These are phyloP conservation scores for Xylaria hypoxylon DNA, from an alignment of 2,329 filamentous ascomycete genomes.

Conservation along the genomic window DNA sequence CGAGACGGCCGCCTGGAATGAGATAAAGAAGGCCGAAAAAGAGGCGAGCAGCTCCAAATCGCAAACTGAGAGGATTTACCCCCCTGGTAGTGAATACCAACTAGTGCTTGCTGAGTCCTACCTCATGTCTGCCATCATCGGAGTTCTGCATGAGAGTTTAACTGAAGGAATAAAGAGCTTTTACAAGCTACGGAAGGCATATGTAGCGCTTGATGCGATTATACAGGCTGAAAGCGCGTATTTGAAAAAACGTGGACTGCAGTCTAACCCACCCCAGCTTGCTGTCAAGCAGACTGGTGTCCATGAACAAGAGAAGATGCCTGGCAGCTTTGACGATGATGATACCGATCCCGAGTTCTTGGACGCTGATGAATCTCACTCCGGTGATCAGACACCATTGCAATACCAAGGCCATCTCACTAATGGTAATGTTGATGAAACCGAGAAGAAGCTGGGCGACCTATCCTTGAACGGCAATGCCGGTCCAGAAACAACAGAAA, in stretches of 20 bases:
- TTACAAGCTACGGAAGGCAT: slow-evolving; percentile 92
- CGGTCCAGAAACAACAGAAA: slow-evolving; percentile 14
- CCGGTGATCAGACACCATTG: slow-evolving; percentile 58
- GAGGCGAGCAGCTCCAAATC: slow-evolving; percentile 55
- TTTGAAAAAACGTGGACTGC: slow-evolving; percentile 53
- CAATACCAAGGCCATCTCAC: slow-evolving; percentile 60
- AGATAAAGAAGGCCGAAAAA: slow-evolving; percentile 80
- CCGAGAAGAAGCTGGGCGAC: slow-evolving; percentile 46
- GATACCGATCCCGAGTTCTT: slow-evolving; percentile 62
- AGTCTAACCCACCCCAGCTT: slow-evolving; percentile 41
- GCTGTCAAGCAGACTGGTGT: slow-evolving; percentile 30
- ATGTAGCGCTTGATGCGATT: slow-evolving; percentile 82
- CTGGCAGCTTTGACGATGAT: slow-evolving; percentile 44
- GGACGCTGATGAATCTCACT: slow-evolving; percentile 64
- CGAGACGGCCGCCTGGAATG: slow-evolving; percentile 79
- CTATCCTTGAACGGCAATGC: slow-evolving; percentile 43
- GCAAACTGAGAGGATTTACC: slow-evolving; percentile 69
- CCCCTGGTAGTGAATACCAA: slow-evolving; percentile 86
- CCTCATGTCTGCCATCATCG: slow-evolving; percentile 88
- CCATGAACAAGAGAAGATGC: slow-evolving; percentile 38
- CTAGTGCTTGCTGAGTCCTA: slow-evolving; percentile 87
- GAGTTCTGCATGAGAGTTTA: slow-evolving; percentile 90
- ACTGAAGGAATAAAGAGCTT: slow-evolving; percentile 93
- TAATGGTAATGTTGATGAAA: slow-evolving; percentile 44
- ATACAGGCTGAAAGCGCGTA: slow-evolving; percentile 76